phyloP scores from a whole-genome alignment of 2,329 filamentous ascomycete genomes.

The Cladophialophora psammophila region DNA sequence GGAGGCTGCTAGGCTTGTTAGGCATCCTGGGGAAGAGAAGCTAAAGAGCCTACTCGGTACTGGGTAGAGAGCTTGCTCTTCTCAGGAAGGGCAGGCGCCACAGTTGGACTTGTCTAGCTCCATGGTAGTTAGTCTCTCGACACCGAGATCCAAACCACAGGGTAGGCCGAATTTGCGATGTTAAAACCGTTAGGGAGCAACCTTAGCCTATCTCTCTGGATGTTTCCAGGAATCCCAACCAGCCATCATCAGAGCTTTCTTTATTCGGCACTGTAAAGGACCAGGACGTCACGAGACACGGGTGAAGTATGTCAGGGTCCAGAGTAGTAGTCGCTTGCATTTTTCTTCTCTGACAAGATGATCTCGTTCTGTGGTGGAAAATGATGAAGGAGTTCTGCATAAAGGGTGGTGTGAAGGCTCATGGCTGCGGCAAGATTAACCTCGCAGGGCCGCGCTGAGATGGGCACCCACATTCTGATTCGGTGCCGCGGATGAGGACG shows the following conservation, averaged over 20 bases:
- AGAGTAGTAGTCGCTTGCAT: conserved; percentile 1
- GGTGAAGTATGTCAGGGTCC: neutral
- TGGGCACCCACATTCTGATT: neutral
- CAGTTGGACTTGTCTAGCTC: conserved; percentile 7
- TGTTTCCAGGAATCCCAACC: neutral
- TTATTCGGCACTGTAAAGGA: neutral
- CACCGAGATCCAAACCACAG: conserved; percentile 5
- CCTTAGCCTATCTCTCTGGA: neutral
- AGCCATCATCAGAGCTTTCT: neutral
- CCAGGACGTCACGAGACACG: neutral
- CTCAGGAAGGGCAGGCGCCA: conserved; percentile 1
- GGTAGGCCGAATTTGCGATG: neutral
- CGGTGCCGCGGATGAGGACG: neutral
- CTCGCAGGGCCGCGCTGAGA: neutral
- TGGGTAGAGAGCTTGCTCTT: conserved; percentile 3
- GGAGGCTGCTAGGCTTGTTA: neutral
- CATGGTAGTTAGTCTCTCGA: neutral
- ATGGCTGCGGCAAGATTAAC: neutral
- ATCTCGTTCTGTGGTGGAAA: neutral
- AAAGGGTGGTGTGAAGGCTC: neutral
- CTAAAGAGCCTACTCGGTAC: conserved; percentile 4
- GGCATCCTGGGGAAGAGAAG: conserved; percentile 20
- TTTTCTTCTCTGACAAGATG: neutral
- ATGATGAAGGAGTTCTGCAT: neutral
- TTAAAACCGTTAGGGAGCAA: neutral